phyloP scores from a whole-genome alignment of 2,329 filamentous ascomycete genomes.

The Beauveria varroae region DNA sequence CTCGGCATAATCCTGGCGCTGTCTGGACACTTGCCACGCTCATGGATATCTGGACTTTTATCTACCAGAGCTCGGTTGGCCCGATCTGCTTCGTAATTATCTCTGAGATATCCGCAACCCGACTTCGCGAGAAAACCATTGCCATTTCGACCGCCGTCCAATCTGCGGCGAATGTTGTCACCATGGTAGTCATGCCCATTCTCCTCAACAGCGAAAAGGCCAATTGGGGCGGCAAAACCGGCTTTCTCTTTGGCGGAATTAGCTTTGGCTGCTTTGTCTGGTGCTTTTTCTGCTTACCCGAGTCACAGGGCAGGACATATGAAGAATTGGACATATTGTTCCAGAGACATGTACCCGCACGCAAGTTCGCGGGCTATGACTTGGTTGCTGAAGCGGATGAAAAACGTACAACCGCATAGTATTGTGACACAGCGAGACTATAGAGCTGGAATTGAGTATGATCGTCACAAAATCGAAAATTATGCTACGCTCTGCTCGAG shows the following conservation, averaged over 20 bases:
- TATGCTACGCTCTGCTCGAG: too few relatives aligned
- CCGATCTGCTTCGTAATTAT: slow-evolving; percentile 36
- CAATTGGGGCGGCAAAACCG: slow-evolving; percentile 18
- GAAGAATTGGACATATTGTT: slow-evolving; percentile 20
- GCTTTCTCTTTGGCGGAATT: slow-evolving; percentile 17
- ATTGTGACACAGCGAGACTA: not conserved
- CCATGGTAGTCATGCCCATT: slow-evolving; percentile 15
- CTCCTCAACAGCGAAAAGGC: slow-evolving; percentile 18
- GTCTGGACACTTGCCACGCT: slow-evolving; percentile 32
- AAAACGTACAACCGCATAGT: not conserved
- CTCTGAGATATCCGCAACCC: slow-evolving; percentile 29
- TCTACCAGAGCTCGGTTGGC: slow-evolving; percentile 34
- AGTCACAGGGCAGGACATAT: slow-evolving; percentile 19
- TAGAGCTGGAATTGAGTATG: not conserved
- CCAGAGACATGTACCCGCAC: slow-evolving; percentile 8
- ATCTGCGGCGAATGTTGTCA: slow-evolving; percentile 17
- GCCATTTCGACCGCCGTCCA: slow-evolving; percentile 22
- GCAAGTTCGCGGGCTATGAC: slow-evolving; percentile 15
- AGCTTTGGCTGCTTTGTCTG: slow-evolving; percentile 14
- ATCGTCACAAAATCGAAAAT: too few relatives aligned
- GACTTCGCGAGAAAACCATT: slow-evolving; percentile 25
- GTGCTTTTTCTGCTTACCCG: slow-evolving; percentile 19
- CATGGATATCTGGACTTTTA: slow-evolving; percentile 34
- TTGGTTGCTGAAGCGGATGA: slow-evolving; percentile 6
- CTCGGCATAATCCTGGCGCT: slow-evolving; percentile 22